Evolutionary conservation across 352 stramenopile species (phyloP).

Genomic region (Phytopythium boreale): DNA sequence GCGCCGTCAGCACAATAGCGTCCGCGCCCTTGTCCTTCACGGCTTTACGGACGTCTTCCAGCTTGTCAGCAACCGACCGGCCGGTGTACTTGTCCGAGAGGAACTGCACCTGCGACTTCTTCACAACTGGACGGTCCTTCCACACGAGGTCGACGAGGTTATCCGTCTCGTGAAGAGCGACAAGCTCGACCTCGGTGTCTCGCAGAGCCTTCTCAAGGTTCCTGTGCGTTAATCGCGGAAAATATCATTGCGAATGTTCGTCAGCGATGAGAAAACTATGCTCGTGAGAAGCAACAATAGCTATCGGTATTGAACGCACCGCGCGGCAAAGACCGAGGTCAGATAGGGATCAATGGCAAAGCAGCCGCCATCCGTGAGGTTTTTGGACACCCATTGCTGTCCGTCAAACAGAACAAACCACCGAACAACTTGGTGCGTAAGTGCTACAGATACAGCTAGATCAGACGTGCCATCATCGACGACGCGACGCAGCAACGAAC

Average conservation of each 20-base stretch:
- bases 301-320: constrained; percentile 48
- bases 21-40: constrained; percentile 90
- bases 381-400: constrained; percentile 70
- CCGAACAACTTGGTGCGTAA: neutral
- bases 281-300: neutral
- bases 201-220: constrained; percentile 67
- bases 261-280: neutral
- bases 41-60: constrained; percentile 73
- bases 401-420: neutral
- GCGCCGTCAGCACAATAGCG: constrained; percentile 92
- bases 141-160: constrained; percentile 98
- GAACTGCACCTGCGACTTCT: constrained; percentile 87
- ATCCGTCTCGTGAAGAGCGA: constrained; percentile 64
- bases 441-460: neutral
- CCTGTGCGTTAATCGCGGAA: constrained; percentile 12
- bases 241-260: neutral
- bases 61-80: constrained; percentile 88
- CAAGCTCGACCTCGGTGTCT: constrained; percentile 66
- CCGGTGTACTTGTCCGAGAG: constrained; percentile 93
- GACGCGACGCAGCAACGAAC: constrained; percentile 36
- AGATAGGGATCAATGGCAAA: constrained; percentile 96
- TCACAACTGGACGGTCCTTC: constrained; percentile 69
- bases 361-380: constrained; percentile 50
- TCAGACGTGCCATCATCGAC: neutral
- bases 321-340: constrained; percentile 85